Base-by-base conservation (phyloP, 352 stramenopile species). In the Globisporangium okanoganense region DNA sequence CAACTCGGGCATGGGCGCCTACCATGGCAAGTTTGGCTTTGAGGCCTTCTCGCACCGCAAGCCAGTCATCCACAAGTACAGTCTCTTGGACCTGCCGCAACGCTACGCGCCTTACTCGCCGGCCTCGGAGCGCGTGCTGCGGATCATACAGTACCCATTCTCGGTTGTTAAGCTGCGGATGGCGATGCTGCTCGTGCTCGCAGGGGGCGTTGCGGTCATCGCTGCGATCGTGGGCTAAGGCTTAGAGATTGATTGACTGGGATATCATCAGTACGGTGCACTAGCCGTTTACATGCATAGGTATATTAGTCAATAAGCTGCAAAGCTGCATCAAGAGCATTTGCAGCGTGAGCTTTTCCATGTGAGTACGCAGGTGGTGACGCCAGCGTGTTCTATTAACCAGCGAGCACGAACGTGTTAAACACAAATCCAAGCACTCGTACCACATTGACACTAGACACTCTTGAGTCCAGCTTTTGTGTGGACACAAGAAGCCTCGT, bases 1-100 rank as follows among this genome's bases (percentile, higher is more conserved):
- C 6, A 75, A 61, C 27, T 94, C 78, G 25, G 92, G 92, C 52
- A 85, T 88, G 61, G 90, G 92, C 10, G 58, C 69, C 0, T 97
- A 96, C 65, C 87, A 95, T 58, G 93, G 93, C 9, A 77, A 85
- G 45, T 67, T 78, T 56, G 81, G 81, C 38, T 96, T 97, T 47
- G 62, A 88, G n/a, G 73, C 77, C 9, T 93, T 95, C 54, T 85
- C 79, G 14, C 83, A 91, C 66, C 67, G 70, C 35, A 92, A 92
- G 58, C 63, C 78, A 0, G 79, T 92, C 44, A 61, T 92, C 36
- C 76, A 81, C 58, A 92, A 91, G 66, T 82, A 84, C 49, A 75
- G 67, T 16, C 9, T 85, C 27, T 41, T 89, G 38, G 68, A 92
- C 64, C 22, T 81, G 7, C 75, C 77, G 27, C 64, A 75, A 60